Percentiles rank a stretch among this genome's conserved stretches.
These are phyloP conservation scores for Cutaneotrichosporon arboriforme DNA, from an alignment of 1,284 basidiomycete genomes.

Conservation along the genomic window DNA sequence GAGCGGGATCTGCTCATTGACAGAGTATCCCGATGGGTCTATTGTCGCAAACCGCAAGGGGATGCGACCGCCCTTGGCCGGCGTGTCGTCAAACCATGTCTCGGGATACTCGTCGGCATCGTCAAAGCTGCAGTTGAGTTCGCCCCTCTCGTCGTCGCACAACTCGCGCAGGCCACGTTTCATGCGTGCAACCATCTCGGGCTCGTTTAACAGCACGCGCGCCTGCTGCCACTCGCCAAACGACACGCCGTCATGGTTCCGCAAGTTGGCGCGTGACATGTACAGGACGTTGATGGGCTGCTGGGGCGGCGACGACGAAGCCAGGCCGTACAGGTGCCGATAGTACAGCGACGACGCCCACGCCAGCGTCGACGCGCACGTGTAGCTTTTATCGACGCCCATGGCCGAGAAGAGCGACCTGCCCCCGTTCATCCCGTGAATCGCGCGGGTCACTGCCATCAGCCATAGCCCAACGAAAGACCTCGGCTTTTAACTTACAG, in stretches of 20 bases:
- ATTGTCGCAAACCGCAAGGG: conserved; percentile 30
- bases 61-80: background rate
- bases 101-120: conserved; percentile 32
- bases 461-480: background rate
- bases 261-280: conserved; percentile 36
- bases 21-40: conserved; percentile 37
- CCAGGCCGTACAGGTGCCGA: conserved; percentile 37
- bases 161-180: conserved; percentile 18
- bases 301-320: background rate
- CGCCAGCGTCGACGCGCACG: conserved; percentile 37
- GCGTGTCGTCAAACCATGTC: conserved; percentile 18
- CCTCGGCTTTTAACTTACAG: too few relatives aligned
- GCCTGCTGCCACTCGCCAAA: conserved; percentile 35
- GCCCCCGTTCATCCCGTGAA: conserved; percentile 42
- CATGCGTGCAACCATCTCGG: conserved; percentile 24
- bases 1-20: conserved; percentile 40
- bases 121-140: conserved; percentile 25
- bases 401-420: conserved; percentile 40
- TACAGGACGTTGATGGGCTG: conserved; percentile 38
- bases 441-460: conserved; percentile 33
- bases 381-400: conserved; percentile 24
- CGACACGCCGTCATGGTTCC: conserved; percentile 25
- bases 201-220: conserved; percentile 40
- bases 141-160: conserved; percentile 12
- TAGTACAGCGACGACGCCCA: conserved; percentile 44